Conservation (phyloP, 78 protist species). For the Bigelowiella natans region DNA sequence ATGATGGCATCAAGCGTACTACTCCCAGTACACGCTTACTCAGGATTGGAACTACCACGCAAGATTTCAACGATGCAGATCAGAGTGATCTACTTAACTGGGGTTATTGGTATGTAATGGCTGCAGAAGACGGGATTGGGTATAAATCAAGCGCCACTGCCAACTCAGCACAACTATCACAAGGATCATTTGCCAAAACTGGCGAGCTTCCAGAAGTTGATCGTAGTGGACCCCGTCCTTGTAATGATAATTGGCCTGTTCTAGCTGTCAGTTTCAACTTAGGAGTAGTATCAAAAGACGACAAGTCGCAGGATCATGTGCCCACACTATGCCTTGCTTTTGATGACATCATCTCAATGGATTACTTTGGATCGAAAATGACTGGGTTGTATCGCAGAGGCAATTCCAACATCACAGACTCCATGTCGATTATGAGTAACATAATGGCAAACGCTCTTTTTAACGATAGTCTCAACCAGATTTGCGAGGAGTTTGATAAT, state of each 20-base stretch:
- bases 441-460: neutral
- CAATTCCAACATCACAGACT: too few species aligned
- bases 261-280: neutral
- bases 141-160: neutral
- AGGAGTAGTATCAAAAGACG: neutral
- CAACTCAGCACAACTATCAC: neutral
- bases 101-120: neutral
- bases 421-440: neutral
- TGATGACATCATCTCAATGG: neutral
- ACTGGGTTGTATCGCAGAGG: too few species aligned
- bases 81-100: neutral
- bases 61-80: neutral
- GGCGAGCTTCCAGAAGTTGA: too few species aligned
- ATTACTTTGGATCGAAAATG: slow-evolving; percentile 1
- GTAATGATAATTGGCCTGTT: neutral
- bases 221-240: neutral
- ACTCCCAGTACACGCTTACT: neutral
- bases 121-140: neutral
- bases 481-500: neutral
- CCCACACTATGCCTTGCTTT: neutral
- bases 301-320: neutral
- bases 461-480: neutral
- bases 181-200: too few species aligned
- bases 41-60: neutral
- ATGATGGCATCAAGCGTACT: too few species aligned